These are phyloP conservation scores for Crithidia acanthocephali DNA, from an alignment of 208 protist genomes.

Conservation along the genomic window DNA sequence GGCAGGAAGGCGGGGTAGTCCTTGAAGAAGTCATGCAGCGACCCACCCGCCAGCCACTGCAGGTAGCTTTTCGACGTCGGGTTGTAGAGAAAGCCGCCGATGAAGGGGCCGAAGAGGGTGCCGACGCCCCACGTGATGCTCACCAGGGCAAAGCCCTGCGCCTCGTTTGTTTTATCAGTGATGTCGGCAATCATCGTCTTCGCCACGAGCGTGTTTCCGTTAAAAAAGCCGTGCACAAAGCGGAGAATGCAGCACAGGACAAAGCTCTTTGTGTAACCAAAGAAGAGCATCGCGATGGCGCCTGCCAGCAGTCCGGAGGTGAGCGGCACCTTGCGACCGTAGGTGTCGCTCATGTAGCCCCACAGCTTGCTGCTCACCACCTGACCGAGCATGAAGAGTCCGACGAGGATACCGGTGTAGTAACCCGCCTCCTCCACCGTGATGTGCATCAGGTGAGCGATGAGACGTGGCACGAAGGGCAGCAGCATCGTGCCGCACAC, in stretches of 20 bases:
- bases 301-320: conserved; percentile 63
- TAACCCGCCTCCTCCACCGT: conserved; percentile 61
- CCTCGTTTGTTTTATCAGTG: conserved; percentile 66
- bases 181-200: conserved; percentile 86
- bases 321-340: conserved; percentile 55
- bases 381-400: conserved; percentile 67
- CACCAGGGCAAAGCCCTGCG: conserved; percentile 95
- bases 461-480: conserved; percentile 59
- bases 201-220: conserved; percentile 80
- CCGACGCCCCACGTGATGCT: conserved; percentile 85
- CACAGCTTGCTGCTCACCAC: conserved; percentile 54
- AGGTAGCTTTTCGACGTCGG: conserved; percentile 39
- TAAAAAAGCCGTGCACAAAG: conserved; percentile 72
- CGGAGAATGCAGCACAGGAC: conserved; percentile 50
- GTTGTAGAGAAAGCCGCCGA: conserved; percentile 75
- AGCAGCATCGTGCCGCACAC: conserved; percentile 62
- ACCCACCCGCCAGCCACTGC: conserved; percentile 35
- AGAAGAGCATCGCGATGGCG: conserved; percentile 66
- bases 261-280: conserved; percentile 65
- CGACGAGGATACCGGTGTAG: conserved; percentile 49
- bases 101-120: conserved; percentile 54
- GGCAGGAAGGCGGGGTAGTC: conserved; percentile 58
- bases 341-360: conserved; percentile 70
- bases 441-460: conserved; percentile 45
- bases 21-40: conserved; percentile 41